Conservation (phyloP, 139 green algal genomes). For the Mesostigma viride region DNA sequence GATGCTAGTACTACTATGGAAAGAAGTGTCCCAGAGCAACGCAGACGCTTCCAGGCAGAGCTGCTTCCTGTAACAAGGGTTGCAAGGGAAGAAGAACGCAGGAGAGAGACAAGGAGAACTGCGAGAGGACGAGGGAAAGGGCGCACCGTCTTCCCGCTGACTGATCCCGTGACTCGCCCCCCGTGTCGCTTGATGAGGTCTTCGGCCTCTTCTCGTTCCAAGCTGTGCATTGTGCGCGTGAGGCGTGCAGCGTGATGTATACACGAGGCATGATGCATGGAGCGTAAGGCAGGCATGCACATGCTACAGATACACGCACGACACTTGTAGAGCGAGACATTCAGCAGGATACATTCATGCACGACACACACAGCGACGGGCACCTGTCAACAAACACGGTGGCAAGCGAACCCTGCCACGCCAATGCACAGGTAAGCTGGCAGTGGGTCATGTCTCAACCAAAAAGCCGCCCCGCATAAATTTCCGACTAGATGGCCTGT, state of each 20-base stretch:
- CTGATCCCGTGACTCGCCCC: slow-evolving; percentile 51
- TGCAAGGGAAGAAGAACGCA: no score
- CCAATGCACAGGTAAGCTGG: no score
- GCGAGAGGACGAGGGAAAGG: no score
- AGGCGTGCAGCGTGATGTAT: not conserved
- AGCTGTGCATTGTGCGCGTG: slow-evolving; percentile 18
- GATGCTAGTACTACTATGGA: no score
- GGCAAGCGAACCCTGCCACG: no score
- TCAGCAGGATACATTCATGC: not conserved
- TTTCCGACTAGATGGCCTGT: no score
- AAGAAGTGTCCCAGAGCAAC: no score
- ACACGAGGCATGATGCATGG: not conserved
- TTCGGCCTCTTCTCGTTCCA: slow-evolving; percentile 61
- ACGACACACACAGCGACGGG: not conserved
- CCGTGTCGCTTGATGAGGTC: slow-evolving; percentile 76
- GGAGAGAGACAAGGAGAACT: no score
- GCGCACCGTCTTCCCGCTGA: slow-evolving; percentile 79
- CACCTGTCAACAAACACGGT: not conserved
- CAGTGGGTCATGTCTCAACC: no score
- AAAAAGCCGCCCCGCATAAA: no score
- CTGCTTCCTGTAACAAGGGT: no score
- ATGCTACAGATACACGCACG: not conserved
- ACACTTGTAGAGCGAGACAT: not conserved
- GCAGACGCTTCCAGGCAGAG: no score
- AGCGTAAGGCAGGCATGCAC: not conserved